A percentile compares a stretch with the other conserved stretches of the same genome.
These are phyloP conservation scores for Populus ilicifolia DNA, from an alignment of 345 rosid species.

Conservation along the genomic window DNA sequence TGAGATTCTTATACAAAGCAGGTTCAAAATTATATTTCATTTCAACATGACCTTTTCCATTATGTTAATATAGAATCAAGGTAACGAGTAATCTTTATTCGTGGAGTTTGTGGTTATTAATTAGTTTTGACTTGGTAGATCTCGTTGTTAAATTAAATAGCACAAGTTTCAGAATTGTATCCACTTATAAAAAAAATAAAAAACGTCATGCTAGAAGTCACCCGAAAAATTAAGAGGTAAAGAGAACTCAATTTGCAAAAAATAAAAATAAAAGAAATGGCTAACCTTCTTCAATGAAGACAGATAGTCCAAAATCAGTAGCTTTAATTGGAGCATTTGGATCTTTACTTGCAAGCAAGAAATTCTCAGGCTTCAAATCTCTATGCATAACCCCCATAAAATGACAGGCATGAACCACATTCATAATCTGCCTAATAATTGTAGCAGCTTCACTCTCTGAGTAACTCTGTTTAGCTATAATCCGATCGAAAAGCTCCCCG, in stretches of 20 bases:
- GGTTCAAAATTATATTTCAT: too few relatives aligned
- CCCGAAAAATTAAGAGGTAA: background rate
- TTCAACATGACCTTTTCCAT: too few relatives aligned
- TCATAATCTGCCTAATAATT: conserved; percentile 25
- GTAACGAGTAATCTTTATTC: too few relatives aligned
- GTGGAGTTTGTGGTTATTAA: too few relatives aligned
- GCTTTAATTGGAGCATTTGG: conserved; percentile 21
- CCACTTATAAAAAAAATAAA: background rate
- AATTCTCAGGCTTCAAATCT: conserved; percentile 37
- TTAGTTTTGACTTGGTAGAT: background rate
- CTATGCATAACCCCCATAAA: conserved; percentile 37
- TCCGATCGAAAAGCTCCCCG: conserved; percentile 36
- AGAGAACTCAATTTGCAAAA: background rate
- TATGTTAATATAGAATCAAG: too few relatives aligned
- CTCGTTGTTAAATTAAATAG: background rate
- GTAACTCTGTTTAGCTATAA: conserved; percentile 19
- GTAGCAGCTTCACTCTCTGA: conserved; percentile 21
- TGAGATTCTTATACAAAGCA: too few relatives aligned
- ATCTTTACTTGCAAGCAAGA: conserved; percentile 15
- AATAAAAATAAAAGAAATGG: too few relatives aligned
- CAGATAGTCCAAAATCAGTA: conserved; percentile 35
- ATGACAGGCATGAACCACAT: conserved; percentile 33
- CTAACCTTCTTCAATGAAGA: conserved; percentile 33
- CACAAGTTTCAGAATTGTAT: background rate
- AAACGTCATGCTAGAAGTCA: background rate